Conservation (phyloP, 768 basidiomycete species). For the Pleurotus tuoliensis region DNA sequence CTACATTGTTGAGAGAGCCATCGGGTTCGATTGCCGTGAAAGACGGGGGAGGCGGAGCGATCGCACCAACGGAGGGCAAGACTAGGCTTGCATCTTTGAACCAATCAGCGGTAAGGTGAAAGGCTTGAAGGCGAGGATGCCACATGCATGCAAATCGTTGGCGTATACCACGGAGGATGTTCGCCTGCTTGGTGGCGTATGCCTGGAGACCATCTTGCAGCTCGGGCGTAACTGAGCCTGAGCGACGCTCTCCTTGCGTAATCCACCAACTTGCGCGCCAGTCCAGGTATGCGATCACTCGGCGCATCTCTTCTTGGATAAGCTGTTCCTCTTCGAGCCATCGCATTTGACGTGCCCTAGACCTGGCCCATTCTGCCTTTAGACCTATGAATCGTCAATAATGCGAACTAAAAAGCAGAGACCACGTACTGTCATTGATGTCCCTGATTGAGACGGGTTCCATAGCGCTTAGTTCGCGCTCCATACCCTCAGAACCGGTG, state of each 20-base stretch:
- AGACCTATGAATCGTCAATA: no score
- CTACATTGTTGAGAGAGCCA: no score
- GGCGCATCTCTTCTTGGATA: conserved; percentile 7
- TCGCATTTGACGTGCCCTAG: no score
- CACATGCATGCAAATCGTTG: not conserved
- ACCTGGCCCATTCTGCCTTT: no score
- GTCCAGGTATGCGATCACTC: conserved; percentile 2
- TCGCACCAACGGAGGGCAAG: no score
- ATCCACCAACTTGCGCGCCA: conserved; percentile 10
- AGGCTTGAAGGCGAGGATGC: not conserved
- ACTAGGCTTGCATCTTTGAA: not conserved
- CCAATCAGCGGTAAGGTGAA: not conserved
- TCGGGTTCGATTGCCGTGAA: no score
- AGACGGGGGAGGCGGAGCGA: no score
- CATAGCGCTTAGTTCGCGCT: not conserved
- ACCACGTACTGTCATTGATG: not conserved
- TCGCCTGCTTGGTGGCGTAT: conserved; percentile 8
- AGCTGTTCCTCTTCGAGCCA: conserved; percentile 7
- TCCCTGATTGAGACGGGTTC: not conserved
- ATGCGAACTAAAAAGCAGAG: not conserved
- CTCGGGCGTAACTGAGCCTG: not conserved
- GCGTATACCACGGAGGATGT: not conserved
- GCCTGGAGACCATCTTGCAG: conserved; percentile 3
- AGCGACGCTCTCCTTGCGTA: not conserved
- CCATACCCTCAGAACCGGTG: not conserved